Evolutionary conservation across 306 rosid species (phyloP).

Genomic region (Betula pendula): DNA sequence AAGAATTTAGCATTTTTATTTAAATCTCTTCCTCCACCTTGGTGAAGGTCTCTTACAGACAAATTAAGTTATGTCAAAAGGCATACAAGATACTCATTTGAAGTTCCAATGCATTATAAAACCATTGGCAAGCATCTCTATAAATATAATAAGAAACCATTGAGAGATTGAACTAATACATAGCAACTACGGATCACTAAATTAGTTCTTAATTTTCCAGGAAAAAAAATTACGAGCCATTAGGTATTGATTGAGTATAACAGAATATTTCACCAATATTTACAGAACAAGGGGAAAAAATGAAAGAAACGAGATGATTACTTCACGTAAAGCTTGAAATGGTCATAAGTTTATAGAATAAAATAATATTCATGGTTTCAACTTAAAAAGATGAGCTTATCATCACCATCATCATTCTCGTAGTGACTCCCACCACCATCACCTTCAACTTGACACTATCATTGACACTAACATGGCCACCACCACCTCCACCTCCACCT

Average conservation of each 20-base stretch:
- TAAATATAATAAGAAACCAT: not conserved
- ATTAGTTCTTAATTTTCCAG: not conserved
- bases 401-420: not conserved
- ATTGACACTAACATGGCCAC: not conserved
- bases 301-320: not conserved
- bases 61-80: not conserved
- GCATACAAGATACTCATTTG: not conserved
- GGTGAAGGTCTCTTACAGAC: not conserved
- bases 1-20: not conserved
- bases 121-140: not conserved
- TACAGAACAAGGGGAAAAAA: not conserved
- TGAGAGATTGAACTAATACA: not conserved
- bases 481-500: not conserved
- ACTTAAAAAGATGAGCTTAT: not conserved
- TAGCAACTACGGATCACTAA: not conserved
- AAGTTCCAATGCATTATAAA: not conserved
- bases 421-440: not conserved
- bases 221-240: not conserved
- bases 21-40: conserved; percentile 12
- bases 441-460: not conserved
- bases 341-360: not conserved
- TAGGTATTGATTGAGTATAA: not conserved
- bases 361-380: not conserved
- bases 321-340: not conserved
- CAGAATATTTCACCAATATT: not conserved